A percentile compares a stretch with the other conserved stretches of the same genome.
Conservation (phyloP, 805 yeast genomes). For the Schwanniomyces pseudopolymorphus region DNA sequence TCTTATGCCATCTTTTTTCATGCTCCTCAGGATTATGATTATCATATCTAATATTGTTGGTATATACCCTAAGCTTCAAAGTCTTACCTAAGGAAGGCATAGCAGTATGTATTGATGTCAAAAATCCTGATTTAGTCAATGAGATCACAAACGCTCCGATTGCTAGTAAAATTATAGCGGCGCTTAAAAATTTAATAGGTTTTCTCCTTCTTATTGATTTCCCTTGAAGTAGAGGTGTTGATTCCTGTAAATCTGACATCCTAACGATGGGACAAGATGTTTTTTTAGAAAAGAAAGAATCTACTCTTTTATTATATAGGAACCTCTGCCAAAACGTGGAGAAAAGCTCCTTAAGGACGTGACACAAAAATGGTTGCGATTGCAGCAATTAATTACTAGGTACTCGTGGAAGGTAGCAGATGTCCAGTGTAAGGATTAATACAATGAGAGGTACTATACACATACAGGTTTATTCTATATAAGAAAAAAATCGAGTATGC, state of each 20-base stretch:
- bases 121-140: background rate
- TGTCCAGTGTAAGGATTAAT: background rate
- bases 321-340: background rate
- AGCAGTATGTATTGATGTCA: background rate
- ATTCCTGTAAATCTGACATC: conserved; percentile 86
- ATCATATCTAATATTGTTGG: conserved; percentile 48
- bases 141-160: background rate
- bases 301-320: background rate
- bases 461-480: background rate
- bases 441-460: background rate
- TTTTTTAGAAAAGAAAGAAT: background rate
- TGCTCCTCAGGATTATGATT: conserved; percentile 28
- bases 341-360: background rate
- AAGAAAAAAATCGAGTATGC: background rate
- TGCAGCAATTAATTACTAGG: background rate
- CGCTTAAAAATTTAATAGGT: background rate
- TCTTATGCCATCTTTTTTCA: conserved; percentile 42
- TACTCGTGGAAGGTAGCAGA: background rate
- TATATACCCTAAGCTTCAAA: conserved; percentile 28
- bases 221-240: conserved; percentile 2
- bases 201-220: background rate
- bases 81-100: conserved; percentile 4
- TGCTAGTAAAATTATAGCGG: background rate
- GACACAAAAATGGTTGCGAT: background rate
- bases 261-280: conserved; percentile 87